A percentile compares a stretch with the other conserved stretches of the same genome.
phyloP scores from a whole-genome alignment of 208 protist genomes.

The Leishmania major region DNA sequence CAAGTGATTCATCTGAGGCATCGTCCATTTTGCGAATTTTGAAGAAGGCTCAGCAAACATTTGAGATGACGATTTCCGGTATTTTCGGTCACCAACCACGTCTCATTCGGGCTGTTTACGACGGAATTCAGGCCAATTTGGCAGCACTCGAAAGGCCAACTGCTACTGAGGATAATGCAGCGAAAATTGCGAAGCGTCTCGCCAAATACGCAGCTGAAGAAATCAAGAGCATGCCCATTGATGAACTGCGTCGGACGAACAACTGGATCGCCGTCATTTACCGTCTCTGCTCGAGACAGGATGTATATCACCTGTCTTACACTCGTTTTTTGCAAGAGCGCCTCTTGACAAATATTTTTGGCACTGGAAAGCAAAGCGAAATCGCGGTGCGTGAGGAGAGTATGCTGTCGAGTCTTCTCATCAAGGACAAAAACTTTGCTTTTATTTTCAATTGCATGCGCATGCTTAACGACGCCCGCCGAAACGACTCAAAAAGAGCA shows the following conservation, averaged over 20 bases:
- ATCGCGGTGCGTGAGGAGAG: conserved; percentile 31
- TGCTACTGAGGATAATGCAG: conserved; percentile 19
- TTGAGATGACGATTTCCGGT: conserved; percentile 18
- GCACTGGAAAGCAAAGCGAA: conserved; percentile 14
- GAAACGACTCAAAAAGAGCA: conserved; percentile 1
- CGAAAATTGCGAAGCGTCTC: conserved; percentile 30
- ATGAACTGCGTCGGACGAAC: conserved; percentile 10
- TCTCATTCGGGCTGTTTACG: conserved; percentile 23
- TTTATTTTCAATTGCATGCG: conserved; percentile 45
- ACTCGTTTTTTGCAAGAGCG: conserved; percentile 39
- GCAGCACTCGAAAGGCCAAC: conserved; percentile 11
- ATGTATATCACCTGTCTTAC: conserved; percentile 48
- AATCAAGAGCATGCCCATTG: conserved; percentile 20
- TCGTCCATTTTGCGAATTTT: conserved; percentile 20
- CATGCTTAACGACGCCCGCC: conserved; percentile 45
- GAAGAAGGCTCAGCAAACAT: conserved; percentile 24
- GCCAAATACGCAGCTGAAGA: conserved; percentile 29
- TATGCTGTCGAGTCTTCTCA: conserved; percentile 46
- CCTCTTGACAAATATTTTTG: conserved; percentile 34
- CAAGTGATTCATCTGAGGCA: conserved; percentile 6
- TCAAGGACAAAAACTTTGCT: conserved; percentile 46
- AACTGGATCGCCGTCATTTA: conserved; percentile 51
- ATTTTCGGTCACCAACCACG: conserved; percentile 24
- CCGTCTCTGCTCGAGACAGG: conserved; percentile 41
- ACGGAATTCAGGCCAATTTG: conserved; percentile 25